Percentiles rank a stretch among this genome's conserved stretches.
Conservation (phyloP, 2,329 filamentous ascomycete genomes). For the Curvularia sp. region DNA sequence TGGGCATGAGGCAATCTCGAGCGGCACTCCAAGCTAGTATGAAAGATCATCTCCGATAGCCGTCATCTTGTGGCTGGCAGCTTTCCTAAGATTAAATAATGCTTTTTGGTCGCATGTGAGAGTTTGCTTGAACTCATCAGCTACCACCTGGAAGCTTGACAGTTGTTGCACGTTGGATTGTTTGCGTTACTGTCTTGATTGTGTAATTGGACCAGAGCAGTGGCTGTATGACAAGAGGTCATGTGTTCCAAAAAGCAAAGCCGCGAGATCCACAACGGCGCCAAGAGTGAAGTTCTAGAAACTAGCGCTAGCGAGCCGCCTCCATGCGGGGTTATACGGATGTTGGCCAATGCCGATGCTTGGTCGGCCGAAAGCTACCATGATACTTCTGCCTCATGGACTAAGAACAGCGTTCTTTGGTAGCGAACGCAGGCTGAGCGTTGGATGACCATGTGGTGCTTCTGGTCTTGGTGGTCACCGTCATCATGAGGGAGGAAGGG, state of each 20-base stretch:
- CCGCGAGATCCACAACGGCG: background rate
- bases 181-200: background rate
- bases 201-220: background rate
- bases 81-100: background rate
- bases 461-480: background rate
- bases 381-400: background rate
- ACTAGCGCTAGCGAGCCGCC: conserved; percentile 3
- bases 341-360: background rate
- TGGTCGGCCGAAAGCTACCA: background rate
- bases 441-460: background rate
- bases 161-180: too few relatives aligned
- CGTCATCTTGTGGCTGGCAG: background rate
- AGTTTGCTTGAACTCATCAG: background rate
- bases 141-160: background rate
- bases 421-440: background rate
- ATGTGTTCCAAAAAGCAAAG: background rate
- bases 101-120: background rate
- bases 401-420: background rate
- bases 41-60: background rate
- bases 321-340: conserved; percentile 7
- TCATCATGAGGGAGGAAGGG: background rate
- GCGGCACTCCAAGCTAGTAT: background rate
- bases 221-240: background rate
- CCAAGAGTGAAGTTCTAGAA: conserved; percentile 5
- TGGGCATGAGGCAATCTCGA: background rate